phyloP scores from a whole-genome alignment of 2,329 filamentous ascomycete genomes.

The Neospermospora avenae region DNA sequence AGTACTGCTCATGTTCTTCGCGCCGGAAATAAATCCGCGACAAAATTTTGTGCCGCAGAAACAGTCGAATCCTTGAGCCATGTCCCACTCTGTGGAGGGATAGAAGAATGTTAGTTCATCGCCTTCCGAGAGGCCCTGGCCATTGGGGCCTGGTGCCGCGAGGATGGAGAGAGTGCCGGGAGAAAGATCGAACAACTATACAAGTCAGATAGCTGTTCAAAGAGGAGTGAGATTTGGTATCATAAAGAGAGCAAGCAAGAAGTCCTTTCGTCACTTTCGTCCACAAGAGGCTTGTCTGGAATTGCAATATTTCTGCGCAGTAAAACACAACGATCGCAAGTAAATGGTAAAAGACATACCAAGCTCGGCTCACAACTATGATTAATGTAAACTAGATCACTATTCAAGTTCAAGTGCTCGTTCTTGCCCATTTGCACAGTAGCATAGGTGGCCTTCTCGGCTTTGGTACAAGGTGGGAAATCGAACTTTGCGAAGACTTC shows the following conservation, averaged over 20 bases:
- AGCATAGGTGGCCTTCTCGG: constrained; percentile 56
- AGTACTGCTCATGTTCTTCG: constrained; percentile 50
- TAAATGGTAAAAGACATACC: constrained; percentile 41
- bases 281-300: no score
- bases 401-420: constrained; percentile 60
- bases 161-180: constrained; percentile 54
- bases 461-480: constrained; percentile 60
- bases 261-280: no score
- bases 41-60: constrained; percentile 56
- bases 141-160: constrained; percentile 54
- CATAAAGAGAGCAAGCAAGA: no score
- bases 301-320: no score
- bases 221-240: no score
- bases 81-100: constrained; percentile 70
- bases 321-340: no score
- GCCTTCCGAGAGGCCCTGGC: constrained; percentile 50
- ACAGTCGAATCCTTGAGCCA: constrained; percentile 70
- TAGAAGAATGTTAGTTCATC: constrained; percentile 72
- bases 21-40: constrained; percentile 60
- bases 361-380: constrained; percentile 65
- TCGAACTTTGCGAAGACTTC: constrained; percentile 63
- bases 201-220: background rate
- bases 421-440: constrained; percentile 58
- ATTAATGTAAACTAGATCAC: constrained; percentile 65
- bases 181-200: constrained; percentile 57